A percentile compares a stretch with the other conserved stretches of the same genome.
Evolutionary conservation across 1,284 basidiomycete species (phyloP).

Genomic region (Apiotrichum sp.): DNA sequence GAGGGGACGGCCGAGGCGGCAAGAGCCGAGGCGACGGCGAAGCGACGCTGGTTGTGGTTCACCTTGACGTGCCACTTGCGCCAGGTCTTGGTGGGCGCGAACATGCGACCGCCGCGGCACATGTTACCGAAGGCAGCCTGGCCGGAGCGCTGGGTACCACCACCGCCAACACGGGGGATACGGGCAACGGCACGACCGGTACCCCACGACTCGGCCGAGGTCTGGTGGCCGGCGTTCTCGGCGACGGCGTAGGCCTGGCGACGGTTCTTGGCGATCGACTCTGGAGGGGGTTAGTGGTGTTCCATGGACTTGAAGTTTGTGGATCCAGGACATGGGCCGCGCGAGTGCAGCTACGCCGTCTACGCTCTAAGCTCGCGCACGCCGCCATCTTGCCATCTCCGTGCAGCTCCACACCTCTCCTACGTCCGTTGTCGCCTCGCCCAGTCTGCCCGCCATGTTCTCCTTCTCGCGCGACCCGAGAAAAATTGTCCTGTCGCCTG

Average conservation of each 20-base stretch:
- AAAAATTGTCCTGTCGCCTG: not conserved
- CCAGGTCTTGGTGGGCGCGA: slow-evolving; percentile 99
- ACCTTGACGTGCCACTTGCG: slow-evolving; percentile 99
- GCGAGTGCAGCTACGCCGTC: no score
- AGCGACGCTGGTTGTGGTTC: slow-evolving; percentile 98
- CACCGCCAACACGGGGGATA: slow-evolving; percentile 99
- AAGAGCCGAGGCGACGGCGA: slow-evolving; percentile 94
- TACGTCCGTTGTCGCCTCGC: not conserved
- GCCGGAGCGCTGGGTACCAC: slow-evolving; percentile 97
- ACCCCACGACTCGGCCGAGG: slow-evolving; percentile 93
- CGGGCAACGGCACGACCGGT: slow-evolving; percentile 99
- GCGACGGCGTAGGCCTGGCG: slow-evolving; percentile 95
- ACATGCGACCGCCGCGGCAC: slow-evolving; percentile 99
- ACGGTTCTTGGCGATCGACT: slow-evolving; percentile 98
- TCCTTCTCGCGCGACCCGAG: not conserved
- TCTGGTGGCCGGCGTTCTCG: slow-evolving; percentile 98
- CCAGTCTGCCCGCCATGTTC: not conserved
- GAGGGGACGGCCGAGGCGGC: slow-evolving; percentile 97
- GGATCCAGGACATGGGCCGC: no score
- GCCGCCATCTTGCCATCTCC: not conserved
- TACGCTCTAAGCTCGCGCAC: no score
- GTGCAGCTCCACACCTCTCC: not conserved
- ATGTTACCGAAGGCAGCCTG: slow-evolving; percentile 99
- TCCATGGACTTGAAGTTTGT: no score
- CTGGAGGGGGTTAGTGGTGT: slow-evolving; percentile 48